Conservation (phyloP, 192 early-diverging fungal species). For the Coemansia guatemalensis region DNA sequence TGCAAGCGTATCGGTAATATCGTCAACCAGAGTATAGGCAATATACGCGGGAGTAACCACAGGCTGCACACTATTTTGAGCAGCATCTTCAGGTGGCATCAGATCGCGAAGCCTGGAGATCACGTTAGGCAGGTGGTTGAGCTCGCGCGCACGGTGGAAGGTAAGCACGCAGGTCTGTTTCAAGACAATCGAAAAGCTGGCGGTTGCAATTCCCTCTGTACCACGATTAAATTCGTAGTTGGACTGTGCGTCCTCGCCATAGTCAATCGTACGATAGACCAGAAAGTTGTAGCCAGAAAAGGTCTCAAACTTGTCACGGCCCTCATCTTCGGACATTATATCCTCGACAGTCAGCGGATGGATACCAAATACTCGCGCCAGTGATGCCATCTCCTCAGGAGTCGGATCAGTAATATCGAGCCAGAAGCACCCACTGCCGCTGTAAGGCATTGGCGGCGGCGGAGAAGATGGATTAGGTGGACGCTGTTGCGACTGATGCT, state of each 20-base stretch:
- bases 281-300: slow-evolving; percentile 86
- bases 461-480: not conserved
- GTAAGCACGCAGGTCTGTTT: slow-evolving; percentile 38
- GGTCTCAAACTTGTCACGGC: slow-evolving; percentile 91
- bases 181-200: slow-evolving; percentile 56
- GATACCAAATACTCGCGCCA: slow-evolving; percentile 68
- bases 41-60: slow-evolving; percentile 33
- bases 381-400: slow-evolving; percentile 60
- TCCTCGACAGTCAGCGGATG: slow-evolving; percentile 89
- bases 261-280: slow-evolving; percentile 74
- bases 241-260: slow-evolving; percentile 54
- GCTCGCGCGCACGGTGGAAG: slow-evolving; percentile 57
- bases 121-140: slow-evolving; percentile 51
- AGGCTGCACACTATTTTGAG: not conserved
- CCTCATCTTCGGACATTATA: slow-evolving; percentile 80
- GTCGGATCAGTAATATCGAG: slow-evolving; percentile 69
- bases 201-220: slow-evolving; percentile 60
- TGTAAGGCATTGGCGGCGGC: slow-evolving; percentile 1
- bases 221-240: slow-evolving; percentile 53
- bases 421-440: slow-evolving; percentile 65
- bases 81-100: not conserved
- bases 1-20: slow-evolving; percentile 89
- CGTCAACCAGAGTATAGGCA: slow-evolving; percentile 92
- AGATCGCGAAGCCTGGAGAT: slow-evolving; percentile 51
- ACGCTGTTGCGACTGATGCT: not conserved